phyloP scores from a whole-genome alignment of 441 rosid species.

The Euphorbia corollata region DNA sequence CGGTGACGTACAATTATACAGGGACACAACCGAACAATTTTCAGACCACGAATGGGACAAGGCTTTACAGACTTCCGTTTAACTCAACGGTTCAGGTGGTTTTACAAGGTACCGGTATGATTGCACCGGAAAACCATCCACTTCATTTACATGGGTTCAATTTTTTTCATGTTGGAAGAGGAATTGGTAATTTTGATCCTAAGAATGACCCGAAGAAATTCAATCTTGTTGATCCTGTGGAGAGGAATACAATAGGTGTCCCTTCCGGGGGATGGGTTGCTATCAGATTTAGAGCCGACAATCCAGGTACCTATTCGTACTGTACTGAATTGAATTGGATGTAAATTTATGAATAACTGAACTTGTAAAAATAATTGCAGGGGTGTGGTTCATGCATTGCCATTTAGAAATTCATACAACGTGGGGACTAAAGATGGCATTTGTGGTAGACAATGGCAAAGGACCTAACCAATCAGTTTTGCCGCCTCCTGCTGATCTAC shows the following conservation, averaged over 20 bases:
- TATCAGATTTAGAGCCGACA: slow-evolving; percentile 81
- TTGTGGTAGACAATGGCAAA: slow-evolving; percentile 80
- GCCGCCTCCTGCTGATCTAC: slow-evolving; percentile 86
- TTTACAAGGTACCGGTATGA: slow-evolving; percentile 70
- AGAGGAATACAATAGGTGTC: slow-evolving; percentile 84
- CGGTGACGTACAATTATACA: slow-evolving; percentile 44
- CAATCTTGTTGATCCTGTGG: slow-evolving; percentile 79
- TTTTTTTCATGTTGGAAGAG: slow-evolving; percentile 63
- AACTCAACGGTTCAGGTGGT: slow-evolving; percentile 77
- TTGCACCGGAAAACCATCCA: slow-evolving; percentile 75
- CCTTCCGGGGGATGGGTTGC: slow-evolving; percentile 91
- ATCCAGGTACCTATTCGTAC: too few relatives aligned
- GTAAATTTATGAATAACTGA: too few relatives aligned
- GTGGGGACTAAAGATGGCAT: slow-evolving; percentile 95
- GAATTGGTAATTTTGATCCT: slow-evolving; percentile 63
- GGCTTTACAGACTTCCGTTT: slow-evolving; percentile 51
- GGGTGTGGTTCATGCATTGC: slow-evolving; percentile 67
- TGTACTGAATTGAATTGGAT: slow-evolving; percentile 15
- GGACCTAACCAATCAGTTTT: slow-evolving; percentile 71
- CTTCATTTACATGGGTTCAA: slow-evolving; percentile 82
- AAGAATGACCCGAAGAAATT: slow-evolving; percentile 54
- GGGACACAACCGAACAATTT: slow-evolving; percentile 51
- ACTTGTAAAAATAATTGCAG: slow-evolving; percentile 13
- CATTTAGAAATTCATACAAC: slow-evolving; percentile 83
- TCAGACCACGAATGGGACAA: slow-evolving; percentile 55